A percentile compares a stretch with the other conserved stretches of the same genome.
Conservation (phyloP, 2,329 filamentous ascomycete species). For the Arachnopeziza araneosa region DNA sequence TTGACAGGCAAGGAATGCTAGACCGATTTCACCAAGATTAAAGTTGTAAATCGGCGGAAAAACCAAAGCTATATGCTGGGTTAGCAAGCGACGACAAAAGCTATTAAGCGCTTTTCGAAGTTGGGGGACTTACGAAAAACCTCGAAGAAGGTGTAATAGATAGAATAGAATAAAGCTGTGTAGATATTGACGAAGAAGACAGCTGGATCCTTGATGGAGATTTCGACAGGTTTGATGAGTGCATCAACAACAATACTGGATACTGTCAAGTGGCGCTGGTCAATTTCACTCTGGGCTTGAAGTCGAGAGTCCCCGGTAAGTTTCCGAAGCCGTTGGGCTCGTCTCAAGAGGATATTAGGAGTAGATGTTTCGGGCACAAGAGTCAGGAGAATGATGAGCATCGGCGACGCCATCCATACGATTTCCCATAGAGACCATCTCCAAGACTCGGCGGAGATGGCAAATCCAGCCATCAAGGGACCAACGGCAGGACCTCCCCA, state of each 20-base stretch:
- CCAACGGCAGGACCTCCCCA: conserved; percentile 46
- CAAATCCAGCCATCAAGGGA: conserved; percentile 52
- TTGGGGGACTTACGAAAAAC: no score
- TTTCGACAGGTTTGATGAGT: conserved; percentile 52
- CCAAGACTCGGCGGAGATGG: conserved; percentile 50
- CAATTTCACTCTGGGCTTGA: conserved; percentile 57
- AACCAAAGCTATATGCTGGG: no score
- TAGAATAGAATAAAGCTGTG: conserved; percentile 53
- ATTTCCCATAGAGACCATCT: conserved; percentile 58
- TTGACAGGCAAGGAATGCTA: conserved; percentile 53
- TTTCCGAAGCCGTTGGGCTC: conserved; percentile 51
- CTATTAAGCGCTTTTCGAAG: no score
- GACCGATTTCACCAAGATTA: conserved; percentile 48
- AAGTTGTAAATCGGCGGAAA: conserved; percentile 54
- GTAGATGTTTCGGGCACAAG: conserved; percentile 57
- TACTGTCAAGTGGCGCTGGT: conserved; percentile 45
- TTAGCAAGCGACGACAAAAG: no score
- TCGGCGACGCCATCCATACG: conserved; percentile 51
- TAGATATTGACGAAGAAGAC: conserved; percentile 56
- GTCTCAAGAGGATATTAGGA: conserved; percentile 51
- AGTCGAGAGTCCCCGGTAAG: conserved; percentile 48
- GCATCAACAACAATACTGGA: conserved; percentile 44
- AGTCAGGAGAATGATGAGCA: conserved; percentile 52
- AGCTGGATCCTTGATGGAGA: conserved; percentile 53
- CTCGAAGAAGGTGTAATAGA: conserved; percentile 58